Percentiles rank a stretch among this genome's conserved stretches.
phyloP scores from a whole-genome alignment of 495 filamentous ascomycete genomes.

The Oidiodendron maius region DNA sequence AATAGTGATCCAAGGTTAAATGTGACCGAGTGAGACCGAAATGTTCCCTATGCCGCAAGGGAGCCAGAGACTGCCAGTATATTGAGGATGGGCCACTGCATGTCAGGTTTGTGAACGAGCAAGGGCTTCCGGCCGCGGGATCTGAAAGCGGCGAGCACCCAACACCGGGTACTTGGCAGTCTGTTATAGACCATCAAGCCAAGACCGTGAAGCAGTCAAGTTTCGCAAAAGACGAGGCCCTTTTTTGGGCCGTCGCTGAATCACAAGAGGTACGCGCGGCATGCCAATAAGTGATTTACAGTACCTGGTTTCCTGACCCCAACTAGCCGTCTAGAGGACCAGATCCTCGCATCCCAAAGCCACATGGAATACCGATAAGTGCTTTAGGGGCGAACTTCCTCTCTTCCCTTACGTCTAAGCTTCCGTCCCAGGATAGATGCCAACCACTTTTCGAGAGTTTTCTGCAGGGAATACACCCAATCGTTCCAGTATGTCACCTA shows the following conservation, averaged over 20 bases:
- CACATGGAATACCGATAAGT: not conserved
- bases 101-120: not conserved
- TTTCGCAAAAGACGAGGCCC: not conserved
- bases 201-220: not conserved
- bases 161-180: not conserved
- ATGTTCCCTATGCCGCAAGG: not conserved
- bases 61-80: not conserved
- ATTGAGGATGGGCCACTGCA: not conserved
- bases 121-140: not conserved
- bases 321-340: not conserved
- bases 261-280: not conserved
- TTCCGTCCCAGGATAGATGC: not conserved
- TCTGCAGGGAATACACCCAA: not conserved
- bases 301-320: not conserved
- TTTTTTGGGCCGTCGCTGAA: slow-evolving; percentile 2
- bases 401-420: not conserved
- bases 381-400: not conserved
- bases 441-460: slow-evolving; percentile 1
- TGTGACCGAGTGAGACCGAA: not conserved
- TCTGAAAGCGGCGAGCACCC: too few species aligned
- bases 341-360: not conserved
- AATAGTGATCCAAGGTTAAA: slow-evolving; percentile 2
- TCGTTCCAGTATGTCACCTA: slow-evolving; percentile 1
- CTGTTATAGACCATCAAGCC: not conserved
- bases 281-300: not conserved